phyloP scores from a whole-genome alignment of 2,329 filamentous ascomycete species.

The Diplodia intermedia region DNA sequence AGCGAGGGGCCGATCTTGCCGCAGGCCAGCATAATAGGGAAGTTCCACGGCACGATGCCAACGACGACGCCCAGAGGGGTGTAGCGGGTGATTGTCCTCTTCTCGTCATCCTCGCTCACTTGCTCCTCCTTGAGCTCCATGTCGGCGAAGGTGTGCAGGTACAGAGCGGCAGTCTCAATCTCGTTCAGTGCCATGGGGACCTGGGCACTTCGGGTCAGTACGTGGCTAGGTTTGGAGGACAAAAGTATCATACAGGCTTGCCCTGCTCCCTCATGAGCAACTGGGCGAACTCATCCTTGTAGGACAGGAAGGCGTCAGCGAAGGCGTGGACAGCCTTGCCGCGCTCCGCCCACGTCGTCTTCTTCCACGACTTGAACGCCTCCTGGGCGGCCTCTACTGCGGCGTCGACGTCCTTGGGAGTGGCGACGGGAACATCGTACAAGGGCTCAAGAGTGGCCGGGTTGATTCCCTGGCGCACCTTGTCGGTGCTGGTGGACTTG shows the following conservation, averaged over 20 bases:
- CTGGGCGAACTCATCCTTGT: slow-evolving; percentile 37
- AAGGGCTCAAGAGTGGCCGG: slow-evolving; percentile 57
- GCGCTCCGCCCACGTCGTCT: slow-evolving; percentile 37
- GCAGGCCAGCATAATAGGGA: slow-evolving; percentile 57
- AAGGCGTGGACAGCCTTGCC: slow-evolving; percentile 36
- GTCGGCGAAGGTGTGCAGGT: slow-evolving; percentile 44
- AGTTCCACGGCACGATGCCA: slow-evolving; percentile 54
- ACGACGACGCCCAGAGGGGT: slow-evolving; percentile 54
- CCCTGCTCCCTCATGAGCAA: slow-evolving; percentile 40
- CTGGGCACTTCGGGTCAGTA: slow-evolving; percentile 1
- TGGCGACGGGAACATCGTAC: slow-evolving; percentile 57
- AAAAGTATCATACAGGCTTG: slow-evolving; percentile 34
- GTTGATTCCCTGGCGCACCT: slow-evolving; percentile 57
- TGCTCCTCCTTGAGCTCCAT: slow-evolving; percentile 50
- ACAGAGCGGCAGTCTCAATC: slow-evolving; percentile 35
- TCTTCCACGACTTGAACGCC: slow-evolving; percentile 55
- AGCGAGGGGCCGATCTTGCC: slow-evolving; percentile 65
- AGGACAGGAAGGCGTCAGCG: slow-evolving; percentile 34
- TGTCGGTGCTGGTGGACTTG: slow-evolving; percentile 49
- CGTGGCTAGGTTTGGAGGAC: too few species aligned
- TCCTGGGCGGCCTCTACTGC: slow-evolving; percentile 55
- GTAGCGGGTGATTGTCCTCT: slow-evolving; percentile 55
- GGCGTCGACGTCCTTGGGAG: slow-evolving; percentile 54
- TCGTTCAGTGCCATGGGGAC: slow-evolving; percentile 38
- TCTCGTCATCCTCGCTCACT: slow-evolving; percentile 54